Evolutionary conservation across 805 yeast species (phyloP).

Genomic region (Wickerhamiella vanderwaltii): DNA sequence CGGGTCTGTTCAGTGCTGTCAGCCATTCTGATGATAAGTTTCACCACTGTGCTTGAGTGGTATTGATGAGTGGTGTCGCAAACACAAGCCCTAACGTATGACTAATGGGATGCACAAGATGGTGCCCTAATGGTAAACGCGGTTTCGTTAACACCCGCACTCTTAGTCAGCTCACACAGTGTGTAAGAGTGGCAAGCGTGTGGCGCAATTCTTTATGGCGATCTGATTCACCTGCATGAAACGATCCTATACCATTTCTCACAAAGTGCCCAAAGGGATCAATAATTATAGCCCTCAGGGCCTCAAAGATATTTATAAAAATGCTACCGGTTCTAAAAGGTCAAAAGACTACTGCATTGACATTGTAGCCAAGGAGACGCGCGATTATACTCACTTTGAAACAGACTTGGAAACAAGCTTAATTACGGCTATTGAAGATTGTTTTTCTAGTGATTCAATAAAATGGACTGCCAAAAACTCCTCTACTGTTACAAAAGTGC

Average conservation of each 20-base stretch:
- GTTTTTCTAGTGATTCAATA: neutral
- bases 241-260: neutral
- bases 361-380: neutral
- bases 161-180: too few relatives aligned
- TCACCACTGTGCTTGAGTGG: slow-evolving; percentile 7
- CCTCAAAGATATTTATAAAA: neutral
- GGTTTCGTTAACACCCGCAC: too few relatives aligned
- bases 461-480: neutral
- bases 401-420: neutral
- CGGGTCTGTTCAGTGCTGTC: slow-evolving; percentile 26
- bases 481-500: neutral
- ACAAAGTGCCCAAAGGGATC: neutral
- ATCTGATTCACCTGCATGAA: too few relatives aligned
- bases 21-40: slow-evolving; percentile 19
- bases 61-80: slow-evolving; percentile 6
- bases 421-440: neutral
- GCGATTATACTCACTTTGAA: neutral
- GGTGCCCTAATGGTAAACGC: too few relatives aligned
- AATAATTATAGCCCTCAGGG: slow-evolving; percentile 7
- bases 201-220: too few relatives aligned
- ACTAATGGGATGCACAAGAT: too few relatives aligned
- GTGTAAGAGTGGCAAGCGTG: too few relatives aligned
- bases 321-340: neutral
- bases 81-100: slow-evolving; percentile 3
- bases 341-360: neutral